Evolutionary conservation across 345 rosid genomes (phyloP).

Genomic region (Arabis hirsuta): DNA sequence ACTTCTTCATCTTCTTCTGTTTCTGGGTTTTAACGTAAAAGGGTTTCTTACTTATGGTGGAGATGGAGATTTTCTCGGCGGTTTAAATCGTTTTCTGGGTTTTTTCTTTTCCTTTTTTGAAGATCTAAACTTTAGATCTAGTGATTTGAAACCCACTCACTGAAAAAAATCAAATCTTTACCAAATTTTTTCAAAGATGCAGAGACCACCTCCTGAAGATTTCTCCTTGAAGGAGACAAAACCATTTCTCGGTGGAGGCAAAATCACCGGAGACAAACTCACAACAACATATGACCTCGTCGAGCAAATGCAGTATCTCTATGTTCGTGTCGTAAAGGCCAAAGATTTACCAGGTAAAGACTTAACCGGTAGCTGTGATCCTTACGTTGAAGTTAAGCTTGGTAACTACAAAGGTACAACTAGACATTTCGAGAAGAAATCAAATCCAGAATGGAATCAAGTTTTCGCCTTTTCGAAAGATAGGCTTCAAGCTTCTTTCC

Average conservation of each 20-base stretch:
- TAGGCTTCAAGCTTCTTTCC: constrained; percentile 74
- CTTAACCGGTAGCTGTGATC: constrained; percentile 85
- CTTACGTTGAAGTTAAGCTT: constrained; percentile 84
- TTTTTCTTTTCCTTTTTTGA: neutral
- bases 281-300: constrained; percentile 91
- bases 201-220: constrained; percentile 73
- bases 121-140: constrained; percentile 36
- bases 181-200: constrained; percentile 48
- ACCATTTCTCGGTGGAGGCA: constrained; percentile 80
- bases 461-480: constrained; percentile 93
- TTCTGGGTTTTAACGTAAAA: neutral
- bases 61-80: neutral
- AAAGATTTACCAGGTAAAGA: constrained; percentile 83
- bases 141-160: neutral
- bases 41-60: neutral
- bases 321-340: constrained; percentile 87
- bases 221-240: constrained; percentile 87
- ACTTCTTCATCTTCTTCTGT: neutral
- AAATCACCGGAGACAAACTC: constrained; percentile 67
- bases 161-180: neutral
- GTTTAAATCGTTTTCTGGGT: neutral
- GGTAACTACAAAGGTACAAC: constrained; percentile 89
- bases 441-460: constrained; percentile 91
- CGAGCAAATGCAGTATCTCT: constrained; percentile 96
- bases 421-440: constrained; percentile 87